A percentile compares a stretch with the other conserved stretches of the same genome.
phyloP scores from a whole-genome alignment of 2,329 filamentous ascomycete species.

The Apiospora malaysiana region DNA sequence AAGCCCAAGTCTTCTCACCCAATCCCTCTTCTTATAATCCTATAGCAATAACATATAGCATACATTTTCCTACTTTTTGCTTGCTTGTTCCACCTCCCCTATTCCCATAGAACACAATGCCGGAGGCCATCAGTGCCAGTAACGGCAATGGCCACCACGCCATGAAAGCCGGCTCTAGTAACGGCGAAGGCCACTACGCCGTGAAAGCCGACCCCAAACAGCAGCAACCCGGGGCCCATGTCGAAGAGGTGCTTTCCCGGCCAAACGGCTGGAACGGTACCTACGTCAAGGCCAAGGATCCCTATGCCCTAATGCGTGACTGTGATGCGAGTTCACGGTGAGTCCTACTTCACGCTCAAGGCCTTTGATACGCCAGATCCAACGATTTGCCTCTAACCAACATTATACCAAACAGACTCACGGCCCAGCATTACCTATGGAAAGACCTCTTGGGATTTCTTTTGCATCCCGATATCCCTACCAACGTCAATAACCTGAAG shows the following conservation, averaged over 20 bases:
- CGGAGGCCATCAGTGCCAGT: background rate
- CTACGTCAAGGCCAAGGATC: background rate
- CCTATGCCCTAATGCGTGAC: background rate
- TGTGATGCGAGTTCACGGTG: background rate
- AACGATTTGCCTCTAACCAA: too few relatives aligned
- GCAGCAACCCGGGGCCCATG: background rate
- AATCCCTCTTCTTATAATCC: too few relatives aligned
- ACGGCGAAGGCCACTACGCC: background rate
- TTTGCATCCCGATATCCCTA: constrained; percentile 25
- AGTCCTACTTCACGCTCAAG: background rate
- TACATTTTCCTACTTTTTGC: too few relatives aligned
- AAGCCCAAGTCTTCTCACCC: background rate
- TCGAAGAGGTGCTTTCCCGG: background rate
- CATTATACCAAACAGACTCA: constrained; percentile 15
- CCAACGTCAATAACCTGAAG: constrained; percentile 19
- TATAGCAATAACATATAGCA: too few relatives aligned
- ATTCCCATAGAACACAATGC: background rate
- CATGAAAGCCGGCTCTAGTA: background rate
- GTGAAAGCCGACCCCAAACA: background rate
- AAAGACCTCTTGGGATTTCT: constrained; percentile 27
- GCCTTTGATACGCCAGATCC: background rate
- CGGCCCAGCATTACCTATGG: constrained; percentile 25
- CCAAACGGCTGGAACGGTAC: background rate
- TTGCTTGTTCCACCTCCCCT: background rate
- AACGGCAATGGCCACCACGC: too few relatives aligned